These are phyloP conservation scores for Echium plantagineum DNA, from an alignment of 257 asterid genomes.

Conservation along the genomic window DNA sequence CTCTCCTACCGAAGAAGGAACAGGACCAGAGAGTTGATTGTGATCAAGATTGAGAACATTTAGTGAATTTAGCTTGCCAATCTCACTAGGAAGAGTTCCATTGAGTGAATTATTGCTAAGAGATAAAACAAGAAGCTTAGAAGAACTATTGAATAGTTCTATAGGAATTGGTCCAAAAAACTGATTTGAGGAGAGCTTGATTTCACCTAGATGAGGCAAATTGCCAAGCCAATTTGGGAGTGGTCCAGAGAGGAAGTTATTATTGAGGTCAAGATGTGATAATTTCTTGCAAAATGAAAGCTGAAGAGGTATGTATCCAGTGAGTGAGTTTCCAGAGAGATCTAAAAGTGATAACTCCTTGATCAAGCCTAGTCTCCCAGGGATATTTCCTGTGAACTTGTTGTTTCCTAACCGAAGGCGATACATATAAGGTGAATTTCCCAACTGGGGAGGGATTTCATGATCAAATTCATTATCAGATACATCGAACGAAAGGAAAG, in stretches of 20 bases:
- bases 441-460: conserved; percentile 57
- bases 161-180: conserved; percentile 52
- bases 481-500: conserved; percentile 70
- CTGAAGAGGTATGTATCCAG: conserved; percentile 55
- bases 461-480: conserved; percentile 57
- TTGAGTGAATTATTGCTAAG: conserved; percentile 43
- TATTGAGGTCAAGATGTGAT: conserved; percentile 73
- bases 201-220: conserved; percentile 68
- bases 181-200: conserved; percentile 57
- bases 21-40: conserved; percentile 58
- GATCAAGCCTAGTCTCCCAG: conserved; percentile 56
- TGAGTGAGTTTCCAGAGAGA: conserved; percentile 57
- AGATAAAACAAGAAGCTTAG: conserved; percentile 51
- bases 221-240: conserved; percentile 77
- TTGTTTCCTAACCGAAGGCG: conserved; percentile 71
- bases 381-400: conserved; percentile 56
- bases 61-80: conserved; percentile 59
- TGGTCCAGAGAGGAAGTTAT: conserved; percentile 51
- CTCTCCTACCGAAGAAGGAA: conserved; percentile 56
- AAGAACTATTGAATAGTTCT: conserved; percentile 50
- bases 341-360: conserved; percentile 52
- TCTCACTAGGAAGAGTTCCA: conserved; percentile 54
- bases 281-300: conserved; percentile 58
- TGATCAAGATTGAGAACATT: conserved; percentile 55
- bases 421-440: conserved; percentile 57